phyloP scores from a whole-genome alignment of 2,329 filamentous ascomycete species.

The Fusarium liriodendri region DNA sequence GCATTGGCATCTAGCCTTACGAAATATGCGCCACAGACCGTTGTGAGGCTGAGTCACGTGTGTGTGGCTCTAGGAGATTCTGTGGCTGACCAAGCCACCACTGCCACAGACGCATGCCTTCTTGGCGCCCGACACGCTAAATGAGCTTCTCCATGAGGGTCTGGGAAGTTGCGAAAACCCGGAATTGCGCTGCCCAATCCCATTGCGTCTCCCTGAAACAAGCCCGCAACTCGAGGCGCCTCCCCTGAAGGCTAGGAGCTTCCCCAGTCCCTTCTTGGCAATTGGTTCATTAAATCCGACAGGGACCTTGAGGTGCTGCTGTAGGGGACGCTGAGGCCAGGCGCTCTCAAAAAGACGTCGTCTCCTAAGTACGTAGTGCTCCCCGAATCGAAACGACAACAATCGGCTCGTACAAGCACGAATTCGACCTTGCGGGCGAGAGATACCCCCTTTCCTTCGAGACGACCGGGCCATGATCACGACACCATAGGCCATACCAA shows the following conservation, averaged over 20 bases:
- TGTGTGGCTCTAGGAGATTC: constrained; percentile 39
- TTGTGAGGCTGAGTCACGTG: constrained; percentile 46
- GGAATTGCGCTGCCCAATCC: constrained; percentile 9
- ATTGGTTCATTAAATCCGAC: constrained; percentile 34
- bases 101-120: constrained; percentile 4
- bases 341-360: constrained; percentile 10
- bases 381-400: not conserved
- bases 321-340: constrained; percentile 19
- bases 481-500: constrained; percentile 13
- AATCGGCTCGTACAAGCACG: constrained; percentile 6
- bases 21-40: constrained; percentile 28
- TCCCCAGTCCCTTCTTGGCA: constrained; percentile 29
- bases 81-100: constrained; percentile 23
- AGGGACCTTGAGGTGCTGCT: constrained; percentile 22
- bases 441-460: not conserved
- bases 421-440: not conserved
- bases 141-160: not conserved
- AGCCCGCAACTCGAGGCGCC: constrained; percentile 12
- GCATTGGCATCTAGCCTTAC: constrained; percentile 38
- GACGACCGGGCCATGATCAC: constrained; percentile 31
- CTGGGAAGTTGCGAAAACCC: not conserved
- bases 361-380: constrained; percentile 20
- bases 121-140: not conserved
- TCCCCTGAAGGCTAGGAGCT: constrained; percentile 29
- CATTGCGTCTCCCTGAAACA: constrained; percentile 19